Percentiles rank a stretch among this genome's conserved stretches.
Evolutionary conservation across 441 rosid species (phyloP).

Genomic region (Theobroma grandiflorum): DNA sequence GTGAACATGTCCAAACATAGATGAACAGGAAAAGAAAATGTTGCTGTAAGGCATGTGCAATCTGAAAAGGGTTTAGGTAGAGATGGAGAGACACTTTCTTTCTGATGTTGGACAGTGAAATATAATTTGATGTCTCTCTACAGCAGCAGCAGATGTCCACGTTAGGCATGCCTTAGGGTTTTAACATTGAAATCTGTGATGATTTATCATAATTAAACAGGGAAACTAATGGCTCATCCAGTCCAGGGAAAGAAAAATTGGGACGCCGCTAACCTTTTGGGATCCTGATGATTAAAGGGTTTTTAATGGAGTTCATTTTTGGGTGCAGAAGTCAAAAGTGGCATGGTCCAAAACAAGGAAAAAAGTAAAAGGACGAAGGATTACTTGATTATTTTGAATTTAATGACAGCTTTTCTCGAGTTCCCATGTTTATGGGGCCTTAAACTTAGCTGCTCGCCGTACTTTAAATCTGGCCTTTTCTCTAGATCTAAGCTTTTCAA

Average conservation of each 20-base stretch:
- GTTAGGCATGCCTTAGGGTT: neutral
- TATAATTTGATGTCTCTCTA: neutral
- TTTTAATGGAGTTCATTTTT: constrained; percentile 10
- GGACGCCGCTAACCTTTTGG: constrained; percentile 28
- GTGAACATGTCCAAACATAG: neutral
- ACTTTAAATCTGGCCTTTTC: constrained; percentile 15
- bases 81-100: constrained; percentile 1
- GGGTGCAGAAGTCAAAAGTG: constrained; percentile 48
- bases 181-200: neutral
- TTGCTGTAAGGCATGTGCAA: constrained; percentile 26
- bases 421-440: constrained; percentile 22
- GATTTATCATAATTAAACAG: neutral
- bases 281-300: constrained; percentile 28
- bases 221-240: neutral
- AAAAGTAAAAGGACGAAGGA: constrained; percentile 21
- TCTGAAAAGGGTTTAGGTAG: neutral
- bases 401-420: constrained; percentile 23
- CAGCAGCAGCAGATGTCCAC: neutral
- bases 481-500: constrained; percentile 13
- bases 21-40: neutral
- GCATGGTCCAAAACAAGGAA: constrained; percentile 27
- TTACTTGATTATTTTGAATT: constrained; percentile 27
- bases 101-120: neutral
- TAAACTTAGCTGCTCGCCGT: neutral
- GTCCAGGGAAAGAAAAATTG: neutral